Conservation (phyloP, 202 grass and related monocot genomes). For the Hordeum pubiflorum region DNA sequence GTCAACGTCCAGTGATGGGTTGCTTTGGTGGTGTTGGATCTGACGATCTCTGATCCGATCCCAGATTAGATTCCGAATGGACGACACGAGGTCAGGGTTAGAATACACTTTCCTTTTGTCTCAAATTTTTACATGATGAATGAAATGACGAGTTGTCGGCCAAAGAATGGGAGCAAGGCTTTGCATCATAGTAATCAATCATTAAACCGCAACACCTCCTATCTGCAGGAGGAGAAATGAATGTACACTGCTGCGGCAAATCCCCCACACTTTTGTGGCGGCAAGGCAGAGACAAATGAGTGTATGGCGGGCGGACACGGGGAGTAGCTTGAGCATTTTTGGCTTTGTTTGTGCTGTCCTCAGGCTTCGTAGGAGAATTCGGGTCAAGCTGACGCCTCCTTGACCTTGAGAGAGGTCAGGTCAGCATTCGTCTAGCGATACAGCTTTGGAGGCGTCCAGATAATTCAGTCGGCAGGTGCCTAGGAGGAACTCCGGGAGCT, state of each 20-base stretch:
- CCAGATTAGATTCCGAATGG: slow-evolving; percentile 14
- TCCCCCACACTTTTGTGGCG: not conserved
- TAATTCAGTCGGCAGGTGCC: slow-evolving; percentile 76
- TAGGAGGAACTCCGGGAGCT: slow-evolving; percentile 70
- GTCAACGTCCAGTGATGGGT: slow-evolving; percentile 30
- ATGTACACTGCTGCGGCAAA: slow-evolving; percentile 38
- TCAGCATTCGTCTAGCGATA: slow-evolving; percentile 61
- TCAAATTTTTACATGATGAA: not conserved
- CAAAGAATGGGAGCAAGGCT: slow-evolving; percentile 13
- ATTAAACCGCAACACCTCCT: slow-evolving; percentile 33
- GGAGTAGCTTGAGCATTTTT: slow-evolving; percentile 25
- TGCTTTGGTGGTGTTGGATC: slow-evolving; percentile 22
- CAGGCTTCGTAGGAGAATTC: slow-evolving; percentile 23
- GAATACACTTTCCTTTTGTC: not conserved
- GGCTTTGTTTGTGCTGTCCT: slow-evolving; percentile 21
- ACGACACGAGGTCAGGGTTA: slow-evolving; percentile 6
- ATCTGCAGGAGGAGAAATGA: not conserved
- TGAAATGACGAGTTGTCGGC: not conserved
- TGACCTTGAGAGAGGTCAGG: not conserved
- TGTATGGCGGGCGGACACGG: not conserved
- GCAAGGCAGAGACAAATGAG: slow-evolving; percentile 8
- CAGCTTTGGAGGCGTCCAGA: slow-evolving; percentile 68
- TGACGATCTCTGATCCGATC: not conserved
- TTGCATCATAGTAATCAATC: slow-evolving; percentile 22
- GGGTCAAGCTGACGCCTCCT: not conserved